Evolutionary conservation across 1,284 basidiomycete species (phyloP), one percentile per base, ranked within the genome.

Genomic region (Somion occarium): DNA sequence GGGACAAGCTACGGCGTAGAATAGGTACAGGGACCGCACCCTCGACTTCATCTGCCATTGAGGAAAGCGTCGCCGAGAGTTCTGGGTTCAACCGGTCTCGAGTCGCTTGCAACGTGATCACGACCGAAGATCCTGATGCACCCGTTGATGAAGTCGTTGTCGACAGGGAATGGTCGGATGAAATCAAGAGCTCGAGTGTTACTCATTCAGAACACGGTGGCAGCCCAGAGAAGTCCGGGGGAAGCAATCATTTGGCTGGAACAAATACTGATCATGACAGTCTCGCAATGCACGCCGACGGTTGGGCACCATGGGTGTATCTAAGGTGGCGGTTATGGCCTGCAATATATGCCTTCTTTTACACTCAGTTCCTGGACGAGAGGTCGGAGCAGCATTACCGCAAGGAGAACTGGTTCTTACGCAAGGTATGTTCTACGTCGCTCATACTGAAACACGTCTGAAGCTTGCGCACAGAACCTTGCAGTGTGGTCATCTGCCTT

Each of bases 401-500:
- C 48, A 73, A 69, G 55, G 78, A 79, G 60, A 73, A 69, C 43
- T 80, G 77, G 77, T 79, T 72, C 50, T 61, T 73, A n/a, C 67
- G 69, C 46, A 80, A 78, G 69, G 74, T 73, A 57, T 43, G 62
- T 57, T 18, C 4, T 19, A 23, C 41, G 18, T 44, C 20, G 13
- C 7, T 41, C 30, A 34, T 34, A n/a, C n/a, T n/a, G n/a, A n/a
- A n/a, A n/a, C n/a, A n/a, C n/a, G n/a, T n/a, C n/a, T n/a, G n/a
- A n/a, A n/a, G n/a, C n/a, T n/a, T n/a, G n/a, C n/a, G n/a, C 37
- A 19, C 48, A 78, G 74, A 72, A 76, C 0, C 69, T 87, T 38
- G 83, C 83, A 9, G 56, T 86, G 15, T 85, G 81, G 74, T 82
- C 83, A 2, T 72, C 81, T 9, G 54, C 80, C 3, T 91, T 86